Evolutionary conservation across 2,329 filamentous ascomycete species (phyloP), one percentile per base, ranked within the genome.

Genomic region (Ophiostoma ulmi): DNA sequence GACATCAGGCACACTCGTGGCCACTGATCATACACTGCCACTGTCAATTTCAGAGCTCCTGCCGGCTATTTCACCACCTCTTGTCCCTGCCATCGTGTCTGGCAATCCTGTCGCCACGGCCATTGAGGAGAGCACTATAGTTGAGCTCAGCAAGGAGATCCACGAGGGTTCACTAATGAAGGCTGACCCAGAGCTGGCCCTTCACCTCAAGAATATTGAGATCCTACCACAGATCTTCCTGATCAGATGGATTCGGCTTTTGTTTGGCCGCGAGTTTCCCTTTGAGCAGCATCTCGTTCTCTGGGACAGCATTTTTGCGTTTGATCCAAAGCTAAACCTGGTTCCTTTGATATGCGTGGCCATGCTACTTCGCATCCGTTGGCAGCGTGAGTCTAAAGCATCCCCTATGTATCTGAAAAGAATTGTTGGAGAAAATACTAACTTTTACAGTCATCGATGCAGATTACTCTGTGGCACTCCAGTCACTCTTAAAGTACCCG

Each of bases 211-310:
- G 72, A 86, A 88, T 72, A 89, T 97, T 66, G 94, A 97, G 72
- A 89, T 99, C 73, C 81, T 97, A n/a, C 95, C 95, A 1, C 95
- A 99, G 76, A 94, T 99, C 68, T 99, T 98, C 77, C 82, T 98
- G 35, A 96, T 98, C 74, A 93, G 95, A 71, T 99, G 95, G 95
- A 91, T 98, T 71, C 88, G 95, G 38, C 86, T 99, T 0, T 81
- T 99, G 0, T 98, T 98, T 77, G 94, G 94, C 67, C 87, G 95
- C 74, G 95, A 99, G 78, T 98, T 97, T 75, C 88, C 92, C 0
- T 96, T 98, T 73, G 88, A 94, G 70, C 88, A 97, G 73, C 86
- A 94, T 58, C 85, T 99, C 52, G 83, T 87, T 31, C 85, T 99
- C 70, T 99, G 95, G 95, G 95, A 99, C 80, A 86, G 90, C 8